Percentiles rank a stretch among this genome's conserved stretches.
Evolutionary conservation across 306 rosid species (phyloP).

Genomic region (Acacia melanoxylon): DNA sequence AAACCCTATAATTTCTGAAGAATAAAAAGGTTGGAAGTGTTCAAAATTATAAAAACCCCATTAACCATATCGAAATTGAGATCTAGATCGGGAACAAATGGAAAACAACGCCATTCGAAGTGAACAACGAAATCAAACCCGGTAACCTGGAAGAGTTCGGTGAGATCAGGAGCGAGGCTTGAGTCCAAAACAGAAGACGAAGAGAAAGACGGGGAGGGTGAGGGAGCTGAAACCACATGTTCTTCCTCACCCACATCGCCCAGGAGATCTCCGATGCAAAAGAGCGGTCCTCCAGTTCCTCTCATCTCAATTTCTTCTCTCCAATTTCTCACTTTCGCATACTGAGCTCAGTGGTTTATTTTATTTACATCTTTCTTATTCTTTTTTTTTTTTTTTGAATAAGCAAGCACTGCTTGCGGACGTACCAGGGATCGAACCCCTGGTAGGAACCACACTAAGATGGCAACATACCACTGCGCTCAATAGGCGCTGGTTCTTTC

Average conservation of each 20-base stretch:
- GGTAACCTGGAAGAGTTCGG: constrained; percentile 78
- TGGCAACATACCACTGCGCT: too few relatives aligned
- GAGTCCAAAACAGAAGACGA: constrained; percentile 39
- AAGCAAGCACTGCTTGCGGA: too few relatives aligned
- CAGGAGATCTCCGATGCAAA: constrained; percentile 85
- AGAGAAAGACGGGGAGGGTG: constrained; percentile 14
- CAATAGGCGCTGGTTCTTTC: too few relatives aligned
- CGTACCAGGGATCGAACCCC: too few relatives aligned
- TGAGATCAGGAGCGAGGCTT: constrained; percentile 44
- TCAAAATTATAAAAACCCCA: not conserved
- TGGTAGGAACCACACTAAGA: too few relatives aligned
- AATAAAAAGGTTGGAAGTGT: not conserved
- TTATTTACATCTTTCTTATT: too few relatives aligned
- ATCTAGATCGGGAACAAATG: not conserved
- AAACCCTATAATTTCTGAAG: not conserved
- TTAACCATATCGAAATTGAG: not conserved
- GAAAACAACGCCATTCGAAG: not conserved
- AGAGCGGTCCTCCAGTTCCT: constrained; percentile 88
- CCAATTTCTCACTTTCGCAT: too few relatives aligned
- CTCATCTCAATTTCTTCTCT: constrained; percentile 39
- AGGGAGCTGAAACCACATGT: not conserved
- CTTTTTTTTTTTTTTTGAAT: too few relatives aligned
- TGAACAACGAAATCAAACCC: not conserved
- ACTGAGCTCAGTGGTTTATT: too few relatives aligned
- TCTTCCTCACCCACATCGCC: constrained; percentile 75